Percentiles rank a stretch among this genome's conserved stretches.
These are phyloP conservation scores for Trametes punicea DNA, from an alignment of 768 basidiomycete species.

Conservation along the genomic window DNA sequence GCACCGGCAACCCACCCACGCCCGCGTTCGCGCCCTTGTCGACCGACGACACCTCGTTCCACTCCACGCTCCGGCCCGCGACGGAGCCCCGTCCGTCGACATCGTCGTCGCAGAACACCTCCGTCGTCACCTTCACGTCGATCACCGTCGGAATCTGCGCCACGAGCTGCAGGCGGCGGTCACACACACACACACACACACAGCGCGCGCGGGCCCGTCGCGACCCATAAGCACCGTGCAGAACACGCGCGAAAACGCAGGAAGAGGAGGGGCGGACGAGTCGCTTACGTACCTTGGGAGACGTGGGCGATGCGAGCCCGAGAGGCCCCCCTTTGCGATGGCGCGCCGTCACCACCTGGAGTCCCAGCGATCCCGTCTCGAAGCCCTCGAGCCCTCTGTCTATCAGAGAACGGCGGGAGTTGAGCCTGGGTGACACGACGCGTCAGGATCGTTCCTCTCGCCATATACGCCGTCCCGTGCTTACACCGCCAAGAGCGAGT, in stretches of 20 bases:
- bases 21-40: too few species aligned
- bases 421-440: background rate
- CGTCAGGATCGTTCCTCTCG: too few species aligned
- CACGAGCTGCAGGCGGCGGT: too few species aligned
- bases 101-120: background rate
- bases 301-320: background rate
- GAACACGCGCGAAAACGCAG: background rate
- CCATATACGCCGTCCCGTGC: too few species aligned
- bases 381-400: background rate
- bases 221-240: background rate
- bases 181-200: too few species aligned
- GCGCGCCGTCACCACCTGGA: background rate
- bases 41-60: too few species aligned
- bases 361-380: background rate
- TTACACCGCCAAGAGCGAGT: background rate
- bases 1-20: too few species aligned
- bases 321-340: background rate
- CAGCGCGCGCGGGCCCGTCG: too few species aligned
- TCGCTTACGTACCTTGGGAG: background rate
- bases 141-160: background rate
- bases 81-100: too few species aligned
- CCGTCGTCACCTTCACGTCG: conserved; percentile 5
- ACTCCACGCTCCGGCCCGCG: too few species aligned
- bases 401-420: background rate
- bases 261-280: background rate